Conservation (phyloP, 495 filamentous ascomycete genomes). For the Clohesyomyces aquaticus region DNA sequence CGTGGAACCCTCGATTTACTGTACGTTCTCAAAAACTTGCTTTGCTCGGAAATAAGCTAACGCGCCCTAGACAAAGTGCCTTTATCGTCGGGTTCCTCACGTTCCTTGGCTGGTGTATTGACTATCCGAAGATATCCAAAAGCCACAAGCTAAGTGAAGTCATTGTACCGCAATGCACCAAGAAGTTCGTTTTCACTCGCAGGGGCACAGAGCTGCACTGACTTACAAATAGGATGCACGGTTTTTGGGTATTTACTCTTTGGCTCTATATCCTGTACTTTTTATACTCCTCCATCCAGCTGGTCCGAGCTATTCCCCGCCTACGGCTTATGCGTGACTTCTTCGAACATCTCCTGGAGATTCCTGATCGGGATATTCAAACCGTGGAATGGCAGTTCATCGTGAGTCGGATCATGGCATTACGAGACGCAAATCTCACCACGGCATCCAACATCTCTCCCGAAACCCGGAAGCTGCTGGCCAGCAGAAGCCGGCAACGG, state of each 20-base stretch:
- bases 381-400: conserved; percentile 96
- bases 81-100: conserved; percentile 86
- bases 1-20: conserved; percentile 70
- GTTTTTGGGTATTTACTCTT: conserved; percentile 72
- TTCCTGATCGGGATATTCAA: conserved; percentile 91
- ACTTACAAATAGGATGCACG: conserved; percentile 63
- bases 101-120: conserved; percentile 84
- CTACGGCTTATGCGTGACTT: conserved; percentile 85
- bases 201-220: background rate
- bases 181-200: conserved; percentile 50
- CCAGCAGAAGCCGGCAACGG: conserved; percentile 88
- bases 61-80: conserved; percentile 55
- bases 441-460: conserved; percentile 71
- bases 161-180: conserved; percentile 78
- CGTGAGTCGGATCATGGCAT: conserved; percentile 81
- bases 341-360: conserved; percentile 79
- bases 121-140: conserved; percentile 74
- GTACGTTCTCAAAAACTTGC: conserved; percentile 55
- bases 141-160: conserved; percentile 78
- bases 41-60: conserved; percentile 2
- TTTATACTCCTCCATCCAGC: conserved; percentile 76
- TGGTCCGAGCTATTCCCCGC: conserved; percentile 72
- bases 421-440: conserved; percentile 83
- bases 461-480: conserved; percentile 67
- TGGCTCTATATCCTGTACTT: conserved; percentile 91